Base-by-base conservation (phyloP, 2,329 filamentous ascomycete genomes). In the Nigrospora sphaerica region DNA sequence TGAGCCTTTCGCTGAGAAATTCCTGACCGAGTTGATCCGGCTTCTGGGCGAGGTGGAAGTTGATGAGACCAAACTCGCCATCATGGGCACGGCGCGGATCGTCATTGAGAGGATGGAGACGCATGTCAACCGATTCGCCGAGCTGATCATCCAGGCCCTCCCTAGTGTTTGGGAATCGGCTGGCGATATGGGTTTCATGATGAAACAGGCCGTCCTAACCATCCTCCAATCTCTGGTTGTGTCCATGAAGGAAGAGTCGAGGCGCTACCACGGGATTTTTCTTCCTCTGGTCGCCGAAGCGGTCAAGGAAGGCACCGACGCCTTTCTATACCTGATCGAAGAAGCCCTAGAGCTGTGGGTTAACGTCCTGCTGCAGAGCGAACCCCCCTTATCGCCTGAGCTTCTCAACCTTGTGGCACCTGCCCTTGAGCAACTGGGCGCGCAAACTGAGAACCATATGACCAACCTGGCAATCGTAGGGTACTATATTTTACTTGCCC, bases 311-410 rank as follows among this genome's bases (percentile, higher is more conserved):
- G 80, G 78, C 12, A 93, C 88, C 1, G 80, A 86, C 35, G 74
- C 86, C 37, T 81, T 88, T 54, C 69, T 91, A 2, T 93, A 95
- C 58, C 78, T 98, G 12, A 80, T 95, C 12, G 93, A 97, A 51
- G 93, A 98, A 62, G 88, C 89, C 0, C 72, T 97, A 13, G 91
- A 96, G 46, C 77, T 98, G 3, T 97, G 92, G 92, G 76, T 78
- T 32, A 80, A 85, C 2, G 81, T 96, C 12, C 65, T 91, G 34
- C 73, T 73, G 51, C 81, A 88, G 57, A 83, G 82, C 48, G 73
- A 76, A 9, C 68, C 79, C 12, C 82, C 85, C 1, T 68, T 83
- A 3, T 74, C 80, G 1, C 67, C 74, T 0, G 80, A 82, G 13
- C 67, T 91, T n/a, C 63, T 86, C 4, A 69, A 73, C 4, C 72